Percentiles rank a stretch among this genome's conserved stretches.
phyloP scores from a whole-genome alignment of 2,329 filamentous ascomycete species.

The Phyllosticta citribraziliensis region DNA sequence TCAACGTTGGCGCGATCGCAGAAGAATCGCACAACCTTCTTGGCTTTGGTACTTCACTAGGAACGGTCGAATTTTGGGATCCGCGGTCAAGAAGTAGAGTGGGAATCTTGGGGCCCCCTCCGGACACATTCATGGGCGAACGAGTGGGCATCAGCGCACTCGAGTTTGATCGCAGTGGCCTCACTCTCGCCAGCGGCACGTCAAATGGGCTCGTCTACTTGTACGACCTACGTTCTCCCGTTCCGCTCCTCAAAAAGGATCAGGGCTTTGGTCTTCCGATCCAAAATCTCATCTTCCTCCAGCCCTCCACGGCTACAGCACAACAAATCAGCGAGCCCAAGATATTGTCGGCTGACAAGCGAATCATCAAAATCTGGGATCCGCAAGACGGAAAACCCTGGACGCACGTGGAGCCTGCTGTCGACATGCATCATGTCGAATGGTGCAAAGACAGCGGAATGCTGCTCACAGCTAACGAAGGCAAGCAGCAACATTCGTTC shows the following conservation, averaged over 20 bases:
- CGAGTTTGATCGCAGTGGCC: conserved; percentile 72
- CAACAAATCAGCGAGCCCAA: conserved; percentile 61
- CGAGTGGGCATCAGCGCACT: conserved; percentile 69
- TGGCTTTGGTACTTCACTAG: conserved; percentile 86
- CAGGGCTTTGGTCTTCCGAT: conserved; percentile 93
- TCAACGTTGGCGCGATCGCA: conserved; percentile 80
- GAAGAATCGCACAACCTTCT: conserved; percentile 82
- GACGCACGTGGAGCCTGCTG: conserved; percentile 90
- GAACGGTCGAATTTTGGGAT: conserved; percentile 98
- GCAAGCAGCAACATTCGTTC: conserved; percentile 87
- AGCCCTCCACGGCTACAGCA: conserved; percentile 53
- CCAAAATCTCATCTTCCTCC: conserved; percentile 65
- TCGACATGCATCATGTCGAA: conserved; percentile 89
- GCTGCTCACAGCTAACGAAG: conserved; percentile 94
- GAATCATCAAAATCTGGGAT: conserved; percentile 97
- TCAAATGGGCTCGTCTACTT: conserved; percentile 80
- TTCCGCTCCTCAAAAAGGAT: conserved; percentile 80
- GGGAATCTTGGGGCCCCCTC: conserved; percentile 57
- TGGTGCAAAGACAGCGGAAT: conserved; percentile 91
- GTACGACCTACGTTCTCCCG: conserved; percentile 83
- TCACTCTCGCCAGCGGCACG: conserved; percentile 80
- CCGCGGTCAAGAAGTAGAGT: conserved; percentile 72
- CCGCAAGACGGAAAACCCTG: conserved; percentile 72
- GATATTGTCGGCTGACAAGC: conserved; percentile 83
- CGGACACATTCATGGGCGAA: conserved; percentile 25